These are phyloP conservation scores for Eragrostis nindensis DNA, from an alignment of 176 grass and related monocot genomes.

Conservation along the genomic window DNA sequence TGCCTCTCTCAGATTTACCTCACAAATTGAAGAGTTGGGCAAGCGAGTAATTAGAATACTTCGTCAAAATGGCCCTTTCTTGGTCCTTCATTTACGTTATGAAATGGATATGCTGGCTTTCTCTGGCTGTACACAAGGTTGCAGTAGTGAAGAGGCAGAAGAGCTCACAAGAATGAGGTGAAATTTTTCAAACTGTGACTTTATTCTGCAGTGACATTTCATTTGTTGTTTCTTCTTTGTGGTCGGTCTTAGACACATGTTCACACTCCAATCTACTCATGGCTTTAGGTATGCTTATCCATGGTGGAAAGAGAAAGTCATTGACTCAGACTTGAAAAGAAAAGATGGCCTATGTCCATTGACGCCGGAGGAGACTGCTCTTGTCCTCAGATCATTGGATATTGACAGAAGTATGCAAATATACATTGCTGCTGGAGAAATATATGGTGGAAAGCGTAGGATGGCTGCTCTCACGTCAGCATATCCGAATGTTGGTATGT, in stretches of 20 bases:
- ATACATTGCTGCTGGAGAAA: conserved; percentile 95
- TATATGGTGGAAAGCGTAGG: conserved; percentile 76
- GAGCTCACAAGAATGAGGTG: conserved; percentile 91
- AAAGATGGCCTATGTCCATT: conserved; percentile 92
- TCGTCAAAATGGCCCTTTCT: conserved; percentile 77
- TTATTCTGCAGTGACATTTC: background rate
- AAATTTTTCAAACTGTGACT: background rate
- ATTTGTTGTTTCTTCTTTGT: background rate
- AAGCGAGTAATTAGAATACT: conserved; percentile 78
- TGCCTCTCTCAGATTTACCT: conserved; percentile 73
- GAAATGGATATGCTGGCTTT: conserved; percentile 99
- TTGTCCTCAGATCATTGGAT: conserved; percentile 80
- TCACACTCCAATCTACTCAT: conserved; percentile 28
- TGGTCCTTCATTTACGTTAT: conserved; percentile 94
- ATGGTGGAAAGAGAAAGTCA: conserved; percentile 98
- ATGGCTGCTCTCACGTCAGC: conserved; percentile 75
- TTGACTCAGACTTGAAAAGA: conserved; percentile 82
- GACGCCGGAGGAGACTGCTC: conserved; percentile 88
- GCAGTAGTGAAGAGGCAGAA: conserved; percentile 78
- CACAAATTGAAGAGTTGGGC: conserved; percentile 88
- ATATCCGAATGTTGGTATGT: conserved; percentile 89
- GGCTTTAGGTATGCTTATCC: conserved; percentile 85
- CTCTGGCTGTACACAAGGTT: conserved; percentile 95
- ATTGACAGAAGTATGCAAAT: conserved; percentile 83
- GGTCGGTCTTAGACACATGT: background rate